Percentiles rank a stretch among this genome's conserved stretches.
Conservation (phyloP, 2,329 filamentous ascomycete genomes). For the Exophiala spinifera region DNA sequence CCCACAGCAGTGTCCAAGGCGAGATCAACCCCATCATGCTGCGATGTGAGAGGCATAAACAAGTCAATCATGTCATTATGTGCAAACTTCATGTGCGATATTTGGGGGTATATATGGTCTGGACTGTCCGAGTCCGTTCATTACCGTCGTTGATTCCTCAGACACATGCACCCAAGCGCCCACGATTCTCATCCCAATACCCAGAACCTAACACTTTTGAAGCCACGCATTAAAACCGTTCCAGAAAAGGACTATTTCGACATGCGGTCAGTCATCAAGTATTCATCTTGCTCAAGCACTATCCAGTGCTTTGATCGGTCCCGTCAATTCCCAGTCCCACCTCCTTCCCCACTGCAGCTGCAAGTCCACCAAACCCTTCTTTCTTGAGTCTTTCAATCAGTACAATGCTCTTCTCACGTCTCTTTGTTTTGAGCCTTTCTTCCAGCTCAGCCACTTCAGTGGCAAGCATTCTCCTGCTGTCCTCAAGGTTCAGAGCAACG, state of each 20-base stretch:
- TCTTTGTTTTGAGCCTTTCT: conserved; percentile 20
- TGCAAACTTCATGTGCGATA: neutral
- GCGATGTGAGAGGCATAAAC: neutral
- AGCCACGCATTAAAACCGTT: no score
- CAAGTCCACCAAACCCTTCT: conserved; percentile 28
- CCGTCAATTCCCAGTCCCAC: conserved; percentile 21
- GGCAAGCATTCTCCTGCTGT: conserved; percentile 26
- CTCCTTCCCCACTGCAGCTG: conserved; percentile 26
- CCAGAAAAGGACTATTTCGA: no score
- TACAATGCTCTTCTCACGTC: conserved; percentile 24
- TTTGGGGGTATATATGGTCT: neutral
- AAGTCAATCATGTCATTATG: neutral
- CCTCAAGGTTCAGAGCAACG: conserved; percentile 26
- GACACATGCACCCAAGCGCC: no score
- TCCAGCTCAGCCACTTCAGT: conserved; percentile 26
- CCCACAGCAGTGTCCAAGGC: neutral
- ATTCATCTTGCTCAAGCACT: neutral
- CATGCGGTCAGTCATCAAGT: no score
- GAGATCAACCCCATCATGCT: no score
- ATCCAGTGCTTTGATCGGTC: neutral
- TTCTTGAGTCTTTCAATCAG: conserved; percentile 26
- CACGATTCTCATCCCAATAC: no score
- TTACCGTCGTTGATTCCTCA: no score
- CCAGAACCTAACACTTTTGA: no score
- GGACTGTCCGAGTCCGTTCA: no score